phyloP scores from a whole-genome alignment of 108 stramenopile species.

The Fragilariopsis cylindrus region DNA sequence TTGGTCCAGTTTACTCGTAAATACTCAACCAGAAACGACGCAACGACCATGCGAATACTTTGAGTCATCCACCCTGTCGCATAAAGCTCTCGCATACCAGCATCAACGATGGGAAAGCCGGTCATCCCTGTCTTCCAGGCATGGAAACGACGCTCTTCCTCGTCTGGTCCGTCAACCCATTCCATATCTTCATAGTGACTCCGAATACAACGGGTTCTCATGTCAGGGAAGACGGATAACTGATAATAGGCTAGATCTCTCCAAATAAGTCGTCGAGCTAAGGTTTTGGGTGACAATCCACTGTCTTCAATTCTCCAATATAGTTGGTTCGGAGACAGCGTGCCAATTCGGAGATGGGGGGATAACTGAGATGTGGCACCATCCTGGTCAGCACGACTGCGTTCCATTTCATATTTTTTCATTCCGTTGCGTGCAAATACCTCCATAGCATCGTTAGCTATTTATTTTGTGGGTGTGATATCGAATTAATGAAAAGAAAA shows the following conservation, averaged over 20 bases:
- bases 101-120: constrained; percentile 85
- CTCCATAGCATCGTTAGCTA: constrained; percentile 16
- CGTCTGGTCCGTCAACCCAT: constrained; percentile 35
- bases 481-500: too few relatives aligned
- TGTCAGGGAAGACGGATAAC: constrained; percentile 33
- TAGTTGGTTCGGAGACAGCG: constrained; percentile 42
- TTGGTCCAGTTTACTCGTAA: constrained; percentile 46
- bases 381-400: constrained; percentile 43
- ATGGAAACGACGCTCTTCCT: constrained; percentile 35
- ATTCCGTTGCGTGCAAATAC: constrained; percentile 31
- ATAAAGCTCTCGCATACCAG: constrained; percentile 83
- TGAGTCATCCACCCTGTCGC: constrained; percentile 83
- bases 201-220: constrained; percentile 37
- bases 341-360: constrained; percentile 38
- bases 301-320: constrained; percentile 38
- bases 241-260: constrained; percentile 52
- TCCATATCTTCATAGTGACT: constrained; percentile 39
- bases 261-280: constrained; percentile 47
- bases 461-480: background rate
- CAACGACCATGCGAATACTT: constrained; percentile 45
- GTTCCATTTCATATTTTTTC: constrained; percentile 25
- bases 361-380: constrained; percentile 32
- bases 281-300: constrained; percentile 36
- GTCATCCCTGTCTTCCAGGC: constrained; percentile 75
- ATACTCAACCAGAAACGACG: constrained; percentile 49